phyloP scores from a whole-genome alignment of 2,329 filamentous ascomycete genomes.

The Aspergillus ustus region DNA sequence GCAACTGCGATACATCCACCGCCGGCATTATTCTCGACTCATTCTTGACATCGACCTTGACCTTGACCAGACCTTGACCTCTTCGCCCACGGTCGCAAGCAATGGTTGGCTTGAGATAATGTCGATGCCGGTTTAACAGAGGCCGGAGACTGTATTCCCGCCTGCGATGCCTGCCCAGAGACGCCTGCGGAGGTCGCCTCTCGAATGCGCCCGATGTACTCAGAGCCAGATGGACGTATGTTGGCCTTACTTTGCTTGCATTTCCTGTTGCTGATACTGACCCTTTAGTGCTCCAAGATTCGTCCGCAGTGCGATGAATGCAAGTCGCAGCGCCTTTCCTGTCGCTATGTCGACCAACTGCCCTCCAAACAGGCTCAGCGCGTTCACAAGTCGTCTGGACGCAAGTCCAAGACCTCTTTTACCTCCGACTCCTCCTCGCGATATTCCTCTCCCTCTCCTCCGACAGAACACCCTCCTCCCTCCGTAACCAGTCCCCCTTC shows the following conservation, averaged over 20 bases:
- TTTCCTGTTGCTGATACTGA: neutral
- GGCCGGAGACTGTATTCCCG: neutral
- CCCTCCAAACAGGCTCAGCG: neutral
- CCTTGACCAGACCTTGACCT: neutral
- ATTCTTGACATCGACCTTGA: too few species aligned
- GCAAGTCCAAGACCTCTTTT: neutral
- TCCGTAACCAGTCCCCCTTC: conserved; percentile 4
- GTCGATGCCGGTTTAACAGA: conserved; percentile 10
- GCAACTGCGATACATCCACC: neutral
- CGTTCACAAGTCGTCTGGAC: neutral
- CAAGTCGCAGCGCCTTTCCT: conserved; percentile 6
- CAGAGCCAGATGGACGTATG: conserved; percentile 8
- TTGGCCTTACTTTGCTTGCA: neutral
- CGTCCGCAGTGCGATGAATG: conserved; percentile 11
- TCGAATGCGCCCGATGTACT: conserved; percentile 10
- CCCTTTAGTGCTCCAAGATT: neutral
- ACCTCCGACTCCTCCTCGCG: neutral
- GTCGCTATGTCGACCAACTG: conserved; percentile 1
- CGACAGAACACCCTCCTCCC: neutral
- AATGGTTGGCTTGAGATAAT: conserved; percentile 3
- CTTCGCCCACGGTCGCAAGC: neutral
- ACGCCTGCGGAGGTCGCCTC: neutral
- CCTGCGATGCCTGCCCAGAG: conserved; percentile 11
- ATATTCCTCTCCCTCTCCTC: conserved; percentile 5
- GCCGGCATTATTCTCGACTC: neutral